Evolutionary conservation across 257 asterid species (phyloP), one percentile per base, ranked within the genome.

Genomic region (Salvia rosmarinus): DNA sequence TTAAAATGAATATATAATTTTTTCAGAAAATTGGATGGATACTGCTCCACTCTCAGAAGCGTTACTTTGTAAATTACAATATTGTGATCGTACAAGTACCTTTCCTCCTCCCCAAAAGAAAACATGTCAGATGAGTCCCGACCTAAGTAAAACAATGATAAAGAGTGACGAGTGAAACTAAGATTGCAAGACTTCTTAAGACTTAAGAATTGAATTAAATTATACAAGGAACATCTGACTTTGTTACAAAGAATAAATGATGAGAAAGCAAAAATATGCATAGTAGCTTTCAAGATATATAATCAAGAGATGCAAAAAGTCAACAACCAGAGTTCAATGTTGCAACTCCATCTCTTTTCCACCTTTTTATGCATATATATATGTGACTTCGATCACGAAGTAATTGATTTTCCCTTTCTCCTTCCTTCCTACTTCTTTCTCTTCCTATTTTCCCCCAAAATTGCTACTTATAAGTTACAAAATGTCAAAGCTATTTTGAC

Each of bases 281-380:
- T 23, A 25, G 8, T 55, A 39, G 44, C 12, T 64, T 39, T 21
- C 21, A 40, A 13, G 65, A 9, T 16, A 13, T 3, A 21, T 4
- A n/a, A 57, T 13, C 35, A 71, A 47, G 61, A 12, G 37, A 46
- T 44, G 58, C 37, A n/a, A n/a, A n/a, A n/a, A n/a, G n/a, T n/a
- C n/a, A 44, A 58, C 67, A 46, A 32, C 17, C 57, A 58, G 59
- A 28, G 20, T 57, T 58, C 37, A 30, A 70, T 25, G 2, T 16
- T 70, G 58, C 16, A 2, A 28, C 46, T 57, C 37, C 34, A 37
- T 68, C 10, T 54, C 6, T 17, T 52, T 37, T 23, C 54, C 40
- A 68, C 66, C 43, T 40, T 20, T 21, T 2, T 11, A 35, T n/a
- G n/a, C n/a, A n/a, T n/a, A n/a, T n/a, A n/a, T n/a, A n/a, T n/a